phyloP scores from a whole-genome alignment of 2,329 filamentous ascomycete species.

The Verruconis gallopava region DNA sequence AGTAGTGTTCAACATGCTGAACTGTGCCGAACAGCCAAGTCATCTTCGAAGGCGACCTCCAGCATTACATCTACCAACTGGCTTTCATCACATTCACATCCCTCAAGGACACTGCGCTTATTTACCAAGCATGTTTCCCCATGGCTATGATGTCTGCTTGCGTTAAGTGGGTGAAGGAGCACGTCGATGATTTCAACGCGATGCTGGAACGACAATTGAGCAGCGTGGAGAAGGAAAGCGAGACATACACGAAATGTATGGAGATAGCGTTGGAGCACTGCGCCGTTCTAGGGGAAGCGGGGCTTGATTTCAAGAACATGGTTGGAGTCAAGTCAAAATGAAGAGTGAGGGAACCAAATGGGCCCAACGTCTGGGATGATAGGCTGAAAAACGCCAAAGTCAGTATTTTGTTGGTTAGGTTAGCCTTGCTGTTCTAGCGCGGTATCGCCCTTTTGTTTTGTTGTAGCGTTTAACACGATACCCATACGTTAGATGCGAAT shows the following conservation, averaged over 20 bases:
- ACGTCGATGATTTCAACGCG: constrained; percentile 80
- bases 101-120: constrained; percentile 83
- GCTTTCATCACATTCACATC: constrained; percentile 93
- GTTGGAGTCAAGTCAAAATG: no score
- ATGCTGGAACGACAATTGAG: constrained; percentile 75
- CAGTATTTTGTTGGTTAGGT: no score
- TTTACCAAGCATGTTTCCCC: constrained; percentile 70
- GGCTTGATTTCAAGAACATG: constrained; percentile 76
- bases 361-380: no score
- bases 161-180: constrained; percentile 96
- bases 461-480: no score
- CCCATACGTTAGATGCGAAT: no score
- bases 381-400: no score
- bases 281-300: constrained; percentile 66
- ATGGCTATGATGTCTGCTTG: constrained; percentile 81
- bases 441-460: no score
- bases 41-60: constrained; percentile 86
- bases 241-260: constrained; percentile 73
- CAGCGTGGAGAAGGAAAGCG: constrained; percentile 63
- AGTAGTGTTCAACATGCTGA: no score
- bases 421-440: no score
- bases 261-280: constrained; percentile 70
- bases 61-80: constrained; percentile 86
- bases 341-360: no score
- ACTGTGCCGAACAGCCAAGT: constrained; percentile 65